phyloP scores from a whole-genome alignment of 352 stramenopile species.

The Pythium plurisporium region DNA sequence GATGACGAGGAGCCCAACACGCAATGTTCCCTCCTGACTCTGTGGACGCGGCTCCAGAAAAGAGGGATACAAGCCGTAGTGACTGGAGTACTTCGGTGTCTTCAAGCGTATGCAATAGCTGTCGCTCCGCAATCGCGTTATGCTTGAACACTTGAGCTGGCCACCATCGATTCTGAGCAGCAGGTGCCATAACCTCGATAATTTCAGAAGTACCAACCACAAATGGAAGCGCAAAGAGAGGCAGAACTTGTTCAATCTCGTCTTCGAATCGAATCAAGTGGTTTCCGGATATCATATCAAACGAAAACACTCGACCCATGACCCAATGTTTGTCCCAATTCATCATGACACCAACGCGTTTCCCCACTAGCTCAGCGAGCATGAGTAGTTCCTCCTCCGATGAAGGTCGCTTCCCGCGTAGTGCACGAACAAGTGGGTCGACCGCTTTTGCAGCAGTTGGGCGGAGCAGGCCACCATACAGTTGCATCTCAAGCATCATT shows the following conservation, averaged over 20 bases:
- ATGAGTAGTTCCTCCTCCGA: slow-evolving; percentile 38
- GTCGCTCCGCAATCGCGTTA: slow-evolving; percentile 52
- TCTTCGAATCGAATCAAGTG: slow-evolving; percentile 76
- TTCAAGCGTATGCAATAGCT: slow-evolving; percentile 35
- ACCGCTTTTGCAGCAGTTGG: slow-evolving; percentile 60
- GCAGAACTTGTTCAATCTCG: slow-evolving; percentile 46
- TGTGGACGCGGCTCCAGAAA: slow-evolving; percentile 23
- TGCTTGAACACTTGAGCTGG: slow-evolving; percentile 63
- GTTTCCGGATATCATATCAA: slow-evolving; percentile 44
- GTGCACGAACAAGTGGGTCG: slow-evolving; percentile 35
- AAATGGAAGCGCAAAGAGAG: slow-evolving; percentile 66
- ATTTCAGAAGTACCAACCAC: slow-evolving; percentile 61
- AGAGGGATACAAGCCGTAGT: slow-evolving; percentile 65
- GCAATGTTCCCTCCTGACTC: slow-evolving; percentile 48
- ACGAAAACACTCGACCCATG: slow-evolving; percentile 60
- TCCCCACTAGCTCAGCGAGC: slow-evolving; percentile 62
- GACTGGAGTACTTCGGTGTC: slow-evolving; percentile 30
- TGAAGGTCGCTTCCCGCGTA: slow-evolving; percentile 47
- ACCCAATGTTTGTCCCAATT: slow-evolving; percentile 79
- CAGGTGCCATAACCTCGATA: slow-evolving; percentile 65
- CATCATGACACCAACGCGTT: slow-evolving; percentile 62
- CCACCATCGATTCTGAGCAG: slow-evolving; percentile 64
- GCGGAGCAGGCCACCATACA: slow-evolving; percentile 64
- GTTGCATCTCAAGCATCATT: slow-evolving; percentile 81
- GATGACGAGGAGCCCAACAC: slow-evolving; percentile 72